phyloP scores from a whole-genome alignment of 225 moss, liverwort and hornwort species.

The Marchantia polymorpha region DNA sequence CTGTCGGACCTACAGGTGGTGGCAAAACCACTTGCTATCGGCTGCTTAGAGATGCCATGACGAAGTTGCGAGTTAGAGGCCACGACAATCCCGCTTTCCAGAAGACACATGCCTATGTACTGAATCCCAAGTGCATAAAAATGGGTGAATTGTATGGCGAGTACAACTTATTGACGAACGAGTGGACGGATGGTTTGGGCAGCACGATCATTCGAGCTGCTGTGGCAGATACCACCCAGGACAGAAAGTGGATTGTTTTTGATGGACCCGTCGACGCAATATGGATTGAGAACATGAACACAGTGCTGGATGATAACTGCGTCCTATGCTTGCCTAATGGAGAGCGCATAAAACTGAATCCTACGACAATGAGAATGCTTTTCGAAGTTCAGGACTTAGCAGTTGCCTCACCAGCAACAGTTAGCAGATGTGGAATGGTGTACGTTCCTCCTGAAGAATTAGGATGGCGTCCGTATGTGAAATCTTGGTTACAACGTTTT shows the following conservation, averaged over 20 bases:
- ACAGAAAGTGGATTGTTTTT: constrained; percentile 89
- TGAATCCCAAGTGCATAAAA: constrained; percentile 85
- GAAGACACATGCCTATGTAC: constrained; percentile 55
- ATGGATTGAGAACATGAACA: constrained; percentile 94
- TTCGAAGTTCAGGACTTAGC: constrained; percentile 93
- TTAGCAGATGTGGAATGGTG: constrained; percentile 94
- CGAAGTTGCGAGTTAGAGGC: constrained; percentile 48
- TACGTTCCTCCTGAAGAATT: constrained; percentile 78
- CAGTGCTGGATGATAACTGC: constrained; percentile 85
- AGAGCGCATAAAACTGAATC: constrained; percentile 83
- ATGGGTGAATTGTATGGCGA: constrained; percentile 90
- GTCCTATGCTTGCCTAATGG: constrained; percentile 81
- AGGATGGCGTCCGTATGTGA: constrained; percentile 79
- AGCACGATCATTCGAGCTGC: constrained; percentile 74
- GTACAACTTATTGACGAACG: constrained; percentile 77
- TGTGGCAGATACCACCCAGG: constrained; percentile 53
- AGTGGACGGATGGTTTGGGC: constrained; percentile 86
- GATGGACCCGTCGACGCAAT: constrained; percentile 93
- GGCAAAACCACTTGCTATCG: constrained; percentile 72
- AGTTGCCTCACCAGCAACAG: constrained; percentile 85
- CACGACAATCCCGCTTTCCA: constrained; percentile 63
- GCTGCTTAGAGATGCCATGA: constrained; percentile 75
- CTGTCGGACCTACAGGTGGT: constrained; percentile 82
- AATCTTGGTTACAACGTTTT: constrained; percentile 68
- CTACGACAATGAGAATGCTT: constrained; percentile 73